Conservation (phyloP, 148 eudicot genomes). For the Cornus kousa region DNA sequence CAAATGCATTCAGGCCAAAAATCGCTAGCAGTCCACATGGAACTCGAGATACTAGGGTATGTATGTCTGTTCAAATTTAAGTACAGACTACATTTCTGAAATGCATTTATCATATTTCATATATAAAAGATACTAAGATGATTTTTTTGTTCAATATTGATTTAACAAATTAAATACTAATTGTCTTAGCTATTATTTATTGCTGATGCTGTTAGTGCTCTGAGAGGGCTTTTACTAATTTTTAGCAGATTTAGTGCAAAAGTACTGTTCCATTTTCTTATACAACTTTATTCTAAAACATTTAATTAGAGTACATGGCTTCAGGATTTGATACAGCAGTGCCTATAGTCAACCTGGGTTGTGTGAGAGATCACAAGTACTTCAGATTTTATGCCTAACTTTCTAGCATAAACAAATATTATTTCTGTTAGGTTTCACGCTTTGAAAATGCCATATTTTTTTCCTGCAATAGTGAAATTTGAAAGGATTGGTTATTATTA, state of each 20-base stretch:
- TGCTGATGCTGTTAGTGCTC: conserved; percentile 5
- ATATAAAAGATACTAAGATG: background rate
- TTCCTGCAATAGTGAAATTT: background rate
- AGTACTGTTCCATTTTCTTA: background rate
- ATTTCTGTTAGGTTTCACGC: background rate
- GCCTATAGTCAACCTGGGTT: background rate
- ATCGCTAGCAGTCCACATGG: conserved; percentile 98
- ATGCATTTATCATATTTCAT: background rate
- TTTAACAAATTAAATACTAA: conserved; percentile 4
- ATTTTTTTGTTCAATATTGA: background rate
- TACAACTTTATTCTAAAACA: background rate
- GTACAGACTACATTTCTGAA: background rate
- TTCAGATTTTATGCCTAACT: background rate
- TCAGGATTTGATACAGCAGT: background rate
- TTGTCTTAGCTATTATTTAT: background rate
- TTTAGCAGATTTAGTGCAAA: background rate
- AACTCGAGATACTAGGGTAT: conserved; percentile 62
- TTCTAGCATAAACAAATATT: background rate
- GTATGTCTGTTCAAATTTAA: conserved; percentile 10
- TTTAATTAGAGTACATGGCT: background rate
- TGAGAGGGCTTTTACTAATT: background rate
- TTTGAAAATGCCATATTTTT: background rate
- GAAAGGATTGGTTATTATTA: background rate
- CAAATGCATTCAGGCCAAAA: conserved; percentile 98
- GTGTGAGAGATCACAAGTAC: background rate